Base-by-base conservation (phyloP, 1,284 basidiomycete genomes). In the Sphaerobolus stellatus region DNA sequence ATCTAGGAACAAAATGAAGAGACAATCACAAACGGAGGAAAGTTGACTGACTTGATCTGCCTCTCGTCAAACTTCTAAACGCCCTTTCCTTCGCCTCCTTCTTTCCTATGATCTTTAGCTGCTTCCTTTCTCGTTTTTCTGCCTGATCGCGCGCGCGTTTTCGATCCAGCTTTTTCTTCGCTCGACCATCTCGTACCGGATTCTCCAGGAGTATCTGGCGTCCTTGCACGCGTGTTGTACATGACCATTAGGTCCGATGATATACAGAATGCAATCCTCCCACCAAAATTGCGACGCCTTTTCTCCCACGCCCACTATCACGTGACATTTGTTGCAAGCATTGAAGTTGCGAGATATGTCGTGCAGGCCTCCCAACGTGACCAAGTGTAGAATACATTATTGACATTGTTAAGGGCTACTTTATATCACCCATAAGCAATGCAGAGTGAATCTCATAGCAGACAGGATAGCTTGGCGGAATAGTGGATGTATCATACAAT, bases 171-270 rank as follows among this genome's bases (percentile, higher is more conserved):
- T 75, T 75, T 60, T 80, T 57, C 67, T 76, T 81, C 33, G 68
- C 61, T 52, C 71, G 76, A 61, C 81, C 84, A 49, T 82, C 78
- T 28, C 76, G 75, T 2, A 70, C 76, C 6, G 85, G 84, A 61
- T 89, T 90, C 56, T 87, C 83, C 24, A 92, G 77, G 5, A 83
- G 66, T 34, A 91, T 71, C 55, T 82, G 80, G 14, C 84, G 81
- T 3, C 79, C 78, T 59, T 82, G 77, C 6, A 91, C 76, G 28
- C 88, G 83, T 54, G 67, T 77, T 3, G 77, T 74, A 62, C 90
- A 91, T 75, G 18, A 70, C 76, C 24, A 71, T 67, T 16, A 79
- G 76, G 57, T 82, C 76, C n/a, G n/a, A n/a, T 1, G n/a, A n/a
- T n/a, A n/a, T n/a, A n/a, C n/a, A n/a, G n/a, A n/a, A n/a, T n/a